Evolutionary conservation across 257 asterid species (phyloP).

Genomic region (Thymus mandschuricus): DNA sequence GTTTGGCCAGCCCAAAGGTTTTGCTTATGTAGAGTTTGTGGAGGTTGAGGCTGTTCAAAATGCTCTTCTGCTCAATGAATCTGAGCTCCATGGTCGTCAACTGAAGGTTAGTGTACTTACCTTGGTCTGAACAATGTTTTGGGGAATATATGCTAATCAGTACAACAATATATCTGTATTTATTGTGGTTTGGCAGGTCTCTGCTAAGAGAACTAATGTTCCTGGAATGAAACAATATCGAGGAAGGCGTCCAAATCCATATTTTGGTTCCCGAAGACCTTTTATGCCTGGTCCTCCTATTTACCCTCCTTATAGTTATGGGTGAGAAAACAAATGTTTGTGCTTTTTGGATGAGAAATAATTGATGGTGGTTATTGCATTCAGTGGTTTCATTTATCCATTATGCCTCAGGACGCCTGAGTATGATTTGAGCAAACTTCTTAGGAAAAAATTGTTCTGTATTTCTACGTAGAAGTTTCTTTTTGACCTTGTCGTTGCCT

Average conservation of each 20-base stretch:
- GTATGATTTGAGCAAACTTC: background rate
- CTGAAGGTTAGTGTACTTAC: constrained; percentile 47
- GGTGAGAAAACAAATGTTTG: constrained; percentile 43
- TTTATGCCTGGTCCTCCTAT: constrained; percentile 57
- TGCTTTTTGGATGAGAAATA: background rate
- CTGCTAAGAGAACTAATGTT: constrained; percentile 63
- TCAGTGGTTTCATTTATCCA: constrained; percentile 10
- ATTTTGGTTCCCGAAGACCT: constrained; percentile 54
- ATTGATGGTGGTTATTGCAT: background rate
- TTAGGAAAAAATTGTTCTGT: background rate
- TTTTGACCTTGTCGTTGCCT: background rate
- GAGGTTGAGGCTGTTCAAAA: constrained; percentile 55
- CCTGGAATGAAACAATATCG: constrained; percentile 68
- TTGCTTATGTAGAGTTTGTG: constrained; percentile 60
- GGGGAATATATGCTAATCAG: constrained; percentile 8
- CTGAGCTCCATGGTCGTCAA: constrained; percentile 59
- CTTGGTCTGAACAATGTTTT: constrained; percentile 18
- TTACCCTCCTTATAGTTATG: constrained; percentile 57
- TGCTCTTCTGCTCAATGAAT: constrained; percentile 54
- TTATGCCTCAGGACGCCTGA: background rate
- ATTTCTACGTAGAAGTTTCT: background rate
- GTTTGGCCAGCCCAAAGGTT: constrained; percentile 60
- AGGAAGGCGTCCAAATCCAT: constrained; percentile 63
- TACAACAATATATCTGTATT: background rate
- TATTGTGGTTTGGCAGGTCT: constrained; percentile 42